Percentiles rank a stretch among this genome's conserved stretches.
Conservation (phyloP, 192 early-diverging fungal species). For the Mortierella hygrophila region DNA sequence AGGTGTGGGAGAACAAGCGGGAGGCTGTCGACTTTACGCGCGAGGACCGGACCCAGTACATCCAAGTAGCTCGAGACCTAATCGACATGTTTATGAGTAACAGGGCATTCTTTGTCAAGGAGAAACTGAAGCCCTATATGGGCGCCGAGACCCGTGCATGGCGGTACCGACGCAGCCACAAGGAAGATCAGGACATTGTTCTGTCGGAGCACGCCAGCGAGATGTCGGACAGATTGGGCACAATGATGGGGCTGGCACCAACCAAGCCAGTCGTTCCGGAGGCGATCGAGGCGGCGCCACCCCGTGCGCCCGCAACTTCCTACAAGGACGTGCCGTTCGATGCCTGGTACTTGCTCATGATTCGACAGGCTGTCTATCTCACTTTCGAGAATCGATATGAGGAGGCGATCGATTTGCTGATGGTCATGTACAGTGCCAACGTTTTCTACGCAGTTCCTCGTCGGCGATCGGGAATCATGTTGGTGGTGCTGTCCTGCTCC, state of each 20-base stretch:
- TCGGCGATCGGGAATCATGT: conserved; percentile 49
- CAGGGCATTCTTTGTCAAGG: conserved; percentile 50
- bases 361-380: conserved; percentile 48
- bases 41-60: conserved; percentile 47
- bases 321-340: conserved; percentile 43
- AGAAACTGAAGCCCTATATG: conserved; percentile 44
- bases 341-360: conserved; percentile 45
- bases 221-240: conserved; percentile 56
- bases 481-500: conserved; percentile 44
- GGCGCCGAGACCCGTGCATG: conserved; percentile 33
- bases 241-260: conserved; percentile 38
- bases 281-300: neutral
- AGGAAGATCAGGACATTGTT: conserved; percentile 38
- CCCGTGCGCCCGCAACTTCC: conserved; percentile 9
- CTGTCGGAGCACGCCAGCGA: conserved; percentile 51
- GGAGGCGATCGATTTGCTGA: conserved; percentile 43
- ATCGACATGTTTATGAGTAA: conserved; percentile 49
- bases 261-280: neutral
- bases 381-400: conserved; percentile 47
- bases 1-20: conserved; percentile 23
- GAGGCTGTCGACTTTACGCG: conserved; percentile 42
- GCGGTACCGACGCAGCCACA: conserved; percentile 19
- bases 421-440: conserved; percentile 42
- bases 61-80: conserved; percentile 45
- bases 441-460: conserved; percentile 38